phyloP scores from a whole-genome alignment of 331 rosid genomes.

The Ulmus americana region DNA sequence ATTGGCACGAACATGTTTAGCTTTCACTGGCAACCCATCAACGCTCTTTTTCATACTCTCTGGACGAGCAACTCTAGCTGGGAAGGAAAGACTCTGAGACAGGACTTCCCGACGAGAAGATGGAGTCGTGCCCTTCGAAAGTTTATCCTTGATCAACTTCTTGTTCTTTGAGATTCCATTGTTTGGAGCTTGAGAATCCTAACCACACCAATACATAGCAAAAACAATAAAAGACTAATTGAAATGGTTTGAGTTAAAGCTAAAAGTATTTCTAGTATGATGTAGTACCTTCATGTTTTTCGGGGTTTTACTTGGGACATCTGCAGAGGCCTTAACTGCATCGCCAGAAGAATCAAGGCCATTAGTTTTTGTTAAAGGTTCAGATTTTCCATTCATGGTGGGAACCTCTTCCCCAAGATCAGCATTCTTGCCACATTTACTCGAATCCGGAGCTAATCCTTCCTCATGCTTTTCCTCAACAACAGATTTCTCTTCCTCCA shows the following conservation, averaged over 20 bases:
- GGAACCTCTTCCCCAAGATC: constrained; percentile 35
- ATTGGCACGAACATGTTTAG: constrained; percentile 33
- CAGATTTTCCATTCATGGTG: constrained; percentile 33
- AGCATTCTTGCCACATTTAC: constrained; percentile 33
- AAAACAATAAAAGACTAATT: background rate
- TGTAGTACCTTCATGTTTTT: constrained; percentile 51
- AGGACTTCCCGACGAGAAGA: constrained; percentile 38
- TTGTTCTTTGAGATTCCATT: constrained; percentile 44
- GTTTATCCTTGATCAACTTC: constrained; percentile 54
- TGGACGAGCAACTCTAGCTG: constrained; percentile 42
- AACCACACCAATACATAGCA: constrained; percentile 22
- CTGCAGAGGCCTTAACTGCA: constrained; percentile 38
- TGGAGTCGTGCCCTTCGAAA: constrained; percentile 34
- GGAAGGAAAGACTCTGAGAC: constrained; percentile 77
- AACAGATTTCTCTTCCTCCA: constrained; percentile 65
- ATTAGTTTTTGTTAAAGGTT: constrained; percentile 34
- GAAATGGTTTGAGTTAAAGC: background rate
- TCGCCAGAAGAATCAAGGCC: constrained; percentile 33
- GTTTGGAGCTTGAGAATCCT: constrained; percentile 42
- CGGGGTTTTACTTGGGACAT: constrained; percentile 40
- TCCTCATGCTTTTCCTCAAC: constrained; percentile 42
- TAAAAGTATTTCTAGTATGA: background rate
- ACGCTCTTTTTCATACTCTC: constrained; percentile 60
- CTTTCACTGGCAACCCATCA: constrained; percentile 39
- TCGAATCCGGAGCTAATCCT: constrained; percentile 18